A percentile compares a stretch with the other conserved stretches of the same genome.
phyloP scores from a whole-genome alignment of 2,329 filamentous ascomycete species.

The Clarireedia hainanense region DNA sequence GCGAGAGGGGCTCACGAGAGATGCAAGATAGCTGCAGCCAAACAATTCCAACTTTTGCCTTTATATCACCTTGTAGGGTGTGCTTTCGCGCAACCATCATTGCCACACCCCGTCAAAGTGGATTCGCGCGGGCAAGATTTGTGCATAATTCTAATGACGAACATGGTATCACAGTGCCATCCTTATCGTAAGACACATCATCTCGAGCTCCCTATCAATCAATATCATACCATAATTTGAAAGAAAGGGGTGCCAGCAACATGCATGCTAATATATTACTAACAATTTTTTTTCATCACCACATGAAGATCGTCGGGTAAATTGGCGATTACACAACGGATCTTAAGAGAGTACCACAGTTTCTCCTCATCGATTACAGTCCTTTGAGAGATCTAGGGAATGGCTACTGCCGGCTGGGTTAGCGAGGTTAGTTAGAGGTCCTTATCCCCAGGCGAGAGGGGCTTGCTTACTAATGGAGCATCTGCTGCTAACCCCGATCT shows the following conservation, averaged over 20 bases:
- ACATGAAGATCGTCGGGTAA: not conserved
- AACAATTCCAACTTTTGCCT: not conserved
- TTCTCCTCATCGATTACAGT: not conserved
- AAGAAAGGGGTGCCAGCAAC: not conserved
- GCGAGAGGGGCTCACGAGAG: not conserved
- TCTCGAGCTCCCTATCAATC: not conserved
- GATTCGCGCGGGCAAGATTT: not conserved
- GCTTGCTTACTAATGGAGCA: too few relatives aligned
- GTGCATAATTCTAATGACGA: not conserved
- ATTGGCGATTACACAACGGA: not conserved
- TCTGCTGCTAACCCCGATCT: too few relatives aligned
- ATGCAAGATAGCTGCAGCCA: not conserved
- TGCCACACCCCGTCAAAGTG: constrained; percentile 7
- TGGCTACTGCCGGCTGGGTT: not conserved
- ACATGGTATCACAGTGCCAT: not conserved
- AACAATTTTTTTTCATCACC: not conserved
- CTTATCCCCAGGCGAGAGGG: too few relatives aligned
- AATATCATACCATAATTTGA: not conserved
- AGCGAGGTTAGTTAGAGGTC: too few relatives aligned
- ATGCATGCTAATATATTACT: not conserved
- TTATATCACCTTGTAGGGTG: not conserved
- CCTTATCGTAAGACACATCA: not conserved
- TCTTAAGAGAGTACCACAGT: not conserved
- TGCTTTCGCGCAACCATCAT: not conserved
- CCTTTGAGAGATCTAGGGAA: not conserved